Percentiles rank a stretch among this genome's conserved stretches.
phyloP scores from a whole-genome alignment of 1,139 yeast genomes.

The Pichia norvegensis region DNA sequence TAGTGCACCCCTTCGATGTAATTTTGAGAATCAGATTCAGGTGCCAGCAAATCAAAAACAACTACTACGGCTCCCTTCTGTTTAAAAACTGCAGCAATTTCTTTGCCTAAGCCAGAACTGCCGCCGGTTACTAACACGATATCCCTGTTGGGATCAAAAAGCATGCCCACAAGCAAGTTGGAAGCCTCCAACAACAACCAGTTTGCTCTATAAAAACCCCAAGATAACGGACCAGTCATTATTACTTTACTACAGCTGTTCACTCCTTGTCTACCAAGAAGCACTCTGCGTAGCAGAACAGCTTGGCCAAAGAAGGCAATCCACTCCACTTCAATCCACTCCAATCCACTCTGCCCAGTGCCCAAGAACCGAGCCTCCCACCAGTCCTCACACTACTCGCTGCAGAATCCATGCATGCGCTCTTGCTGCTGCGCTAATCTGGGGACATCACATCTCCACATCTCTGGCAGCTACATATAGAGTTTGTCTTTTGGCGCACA shows the following conservation, averaged over 20 bases:
- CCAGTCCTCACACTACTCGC: too few species aligned
- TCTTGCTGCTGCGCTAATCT: too few species aligned
- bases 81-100: conserved; percentile 43
- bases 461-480: neutral
- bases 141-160: conserved; percentile 44
- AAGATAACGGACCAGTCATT: conserved; percentile 25
- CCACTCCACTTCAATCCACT: too few species aligned
- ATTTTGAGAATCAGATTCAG: conserved; percentile 28
- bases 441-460: neutral
- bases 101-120: conserved; percentile 62
- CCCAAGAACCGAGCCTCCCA: too few species aligned
- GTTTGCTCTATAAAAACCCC: conserved; percentile 26
- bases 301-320: too few species aligned
- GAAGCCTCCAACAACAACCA: conserved; percentile 30
- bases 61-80: conserved; percentile 43
- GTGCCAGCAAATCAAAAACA: conserved; percentile 52
- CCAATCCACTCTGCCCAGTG: too few species aligned
- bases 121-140: conserved; percentile 83
- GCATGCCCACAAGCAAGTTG: conserved; percentile 40
- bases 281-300: neutral
- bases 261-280: too few species aligned
- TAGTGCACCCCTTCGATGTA: conserved; percentile 41
- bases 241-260: too few species aligned
- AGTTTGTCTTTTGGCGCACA: too few species aligned
- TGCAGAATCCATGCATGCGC: too few species aligned